phyloP scores from a whole-genome alignment of 2,329 filamentous ascomycete species.

The Colletotrichum sp. region DNA sequence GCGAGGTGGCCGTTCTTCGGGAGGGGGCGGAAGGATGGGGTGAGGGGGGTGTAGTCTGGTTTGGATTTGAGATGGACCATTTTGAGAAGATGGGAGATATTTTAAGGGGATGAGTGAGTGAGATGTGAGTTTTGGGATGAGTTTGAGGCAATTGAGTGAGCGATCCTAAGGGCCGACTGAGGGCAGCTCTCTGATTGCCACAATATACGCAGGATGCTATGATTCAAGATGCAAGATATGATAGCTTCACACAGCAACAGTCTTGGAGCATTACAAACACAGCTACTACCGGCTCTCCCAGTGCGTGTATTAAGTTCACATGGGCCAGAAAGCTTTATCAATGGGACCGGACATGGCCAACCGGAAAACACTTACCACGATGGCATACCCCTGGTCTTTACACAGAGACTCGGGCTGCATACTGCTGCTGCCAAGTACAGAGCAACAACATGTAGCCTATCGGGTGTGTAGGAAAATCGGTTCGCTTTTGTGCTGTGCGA shows the following conservation, averaged over 20 bases:
- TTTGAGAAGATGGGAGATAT: neutral
- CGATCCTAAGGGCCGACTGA: neutral
- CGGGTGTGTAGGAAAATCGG: rapidly evolving
- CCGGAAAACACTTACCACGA: neutral
- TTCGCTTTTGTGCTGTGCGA: neutral
- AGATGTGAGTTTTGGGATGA: neutral
- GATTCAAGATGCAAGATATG: neutral
- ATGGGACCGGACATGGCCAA: neutral
- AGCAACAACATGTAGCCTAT: neutral
- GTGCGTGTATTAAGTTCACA: neutral
- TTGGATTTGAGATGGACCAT: constrained; percentile 31
- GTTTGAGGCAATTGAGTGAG: neutral
- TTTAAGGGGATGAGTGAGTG: neutral
- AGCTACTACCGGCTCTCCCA: neutral
- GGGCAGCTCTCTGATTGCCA: neutral
- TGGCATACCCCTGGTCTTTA: neutral
- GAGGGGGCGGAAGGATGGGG: constrained; percentile 35
- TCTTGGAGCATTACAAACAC: neutral
- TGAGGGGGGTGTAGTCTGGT: constrained; percentile 30
- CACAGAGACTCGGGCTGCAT: neutral
- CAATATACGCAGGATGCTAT: neutral
- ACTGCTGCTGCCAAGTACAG: neutral
- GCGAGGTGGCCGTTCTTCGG: constrained; percentile 40
- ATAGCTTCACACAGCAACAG: neutral
- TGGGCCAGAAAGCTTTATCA: neutral